These are phyloP conservation scores for Euryodendron excelsum DNA, from an alignment of 148 eudicot species.

Conservation along the genomic window DNA sequence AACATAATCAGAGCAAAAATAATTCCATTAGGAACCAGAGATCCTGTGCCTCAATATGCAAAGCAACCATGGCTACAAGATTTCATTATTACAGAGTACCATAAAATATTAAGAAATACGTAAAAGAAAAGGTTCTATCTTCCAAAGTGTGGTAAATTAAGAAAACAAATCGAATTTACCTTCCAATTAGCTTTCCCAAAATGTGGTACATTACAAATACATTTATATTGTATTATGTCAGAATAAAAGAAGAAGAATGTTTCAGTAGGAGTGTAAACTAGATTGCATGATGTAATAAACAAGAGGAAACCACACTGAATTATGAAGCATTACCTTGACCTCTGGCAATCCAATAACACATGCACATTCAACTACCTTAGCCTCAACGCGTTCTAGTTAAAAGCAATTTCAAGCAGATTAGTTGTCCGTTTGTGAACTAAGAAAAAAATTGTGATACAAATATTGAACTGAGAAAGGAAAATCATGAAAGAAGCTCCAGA, in stretches of 20 bases:
- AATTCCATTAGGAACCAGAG: too few species aligned
- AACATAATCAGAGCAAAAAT: not conserved
- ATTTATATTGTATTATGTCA: too few species aligned
- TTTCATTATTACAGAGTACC: too few species aligned
- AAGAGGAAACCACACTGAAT: not conserved
- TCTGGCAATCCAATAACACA: constrained; percentile 89
- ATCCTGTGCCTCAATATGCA: too few species aligned
- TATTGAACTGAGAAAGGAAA: not conserved
- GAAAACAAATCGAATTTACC: too few species aligned
- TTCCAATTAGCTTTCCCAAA: not conserved
- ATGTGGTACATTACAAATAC: too few species aligned
- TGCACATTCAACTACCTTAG: constrained; percentile 82
- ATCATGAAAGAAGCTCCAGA: not conserved
- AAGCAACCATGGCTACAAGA: too few species aligned
- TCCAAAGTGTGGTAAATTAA: too few species aligned
- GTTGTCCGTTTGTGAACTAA: not conserved
- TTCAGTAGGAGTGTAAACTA: not conserved
- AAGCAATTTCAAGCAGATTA: not conserved
- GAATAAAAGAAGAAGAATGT: too few species aligned
- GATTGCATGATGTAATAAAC: not conserved
- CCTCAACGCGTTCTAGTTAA: constrained; percentile 71
- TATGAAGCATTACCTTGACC: constrained; percentile 55
- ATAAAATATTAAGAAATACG: too few species aligned
- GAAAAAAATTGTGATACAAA: not conserved
- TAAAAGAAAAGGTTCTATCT: too few species aligned